Evolutionary conservation across 1,284 basidiomycete genomes (phyloP).

Genomic region (Ustilago cynodontis): DNA sequence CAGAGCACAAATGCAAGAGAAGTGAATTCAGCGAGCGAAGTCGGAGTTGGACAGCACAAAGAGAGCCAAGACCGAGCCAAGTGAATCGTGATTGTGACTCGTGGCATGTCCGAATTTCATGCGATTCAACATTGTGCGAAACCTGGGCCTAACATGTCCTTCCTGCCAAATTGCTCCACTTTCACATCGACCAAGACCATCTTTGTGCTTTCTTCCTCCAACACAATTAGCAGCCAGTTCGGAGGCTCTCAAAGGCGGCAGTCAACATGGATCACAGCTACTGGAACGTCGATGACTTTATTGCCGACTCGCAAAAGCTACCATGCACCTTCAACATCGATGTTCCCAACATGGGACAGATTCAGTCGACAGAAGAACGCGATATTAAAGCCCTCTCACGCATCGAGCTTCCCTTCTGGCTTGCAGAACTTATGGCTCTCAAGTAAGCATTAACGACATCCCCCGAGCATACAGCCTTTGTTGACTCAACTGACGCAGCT

Average conservation of each 20-base stretch:
- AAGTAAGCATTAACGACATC: slow-evolving; percentile 43
- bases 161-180: slow-evolving; percentile 6
- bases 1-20: neutral
- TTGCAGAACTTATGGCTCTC: slow-evolving; percentile 64
- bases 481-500: neutral
- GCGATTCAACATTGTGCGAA: neutral
- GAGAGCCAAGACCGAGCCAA: neutral
- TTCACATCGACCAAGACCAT: neutral
- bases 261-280: slow-evolving; percentile 63
- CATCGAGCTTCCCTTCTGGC: slow-evolving; percentile 67
- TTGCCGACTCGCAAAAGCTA: slow-evolving; percentile 61
- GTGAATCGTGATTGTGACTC: neutral
- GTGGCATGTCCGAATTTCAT: neutral
- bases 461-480: neutral
- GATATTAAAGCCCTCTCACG: slow-evolving; percentile 61
- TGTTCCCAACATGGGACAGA: slow-evolving; percentile 66
- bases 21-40: neutral
- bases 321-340: slow-evolving; percentile 65
- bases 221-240: neutral
- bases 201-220: neutral
- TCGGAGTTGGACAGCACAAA: slow-evolving; percentile 14
- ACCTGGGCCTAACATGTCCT: neutral
- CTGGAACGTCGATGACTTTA: slow-evolving; percentile 64
- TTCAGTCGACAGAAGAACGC: slow-evolving; percentile 57
- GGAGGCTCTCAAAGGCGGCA: neutral